Conservation (phyloP, 345 rosid genomes). For the Pugionium dolabratum region DNA sequence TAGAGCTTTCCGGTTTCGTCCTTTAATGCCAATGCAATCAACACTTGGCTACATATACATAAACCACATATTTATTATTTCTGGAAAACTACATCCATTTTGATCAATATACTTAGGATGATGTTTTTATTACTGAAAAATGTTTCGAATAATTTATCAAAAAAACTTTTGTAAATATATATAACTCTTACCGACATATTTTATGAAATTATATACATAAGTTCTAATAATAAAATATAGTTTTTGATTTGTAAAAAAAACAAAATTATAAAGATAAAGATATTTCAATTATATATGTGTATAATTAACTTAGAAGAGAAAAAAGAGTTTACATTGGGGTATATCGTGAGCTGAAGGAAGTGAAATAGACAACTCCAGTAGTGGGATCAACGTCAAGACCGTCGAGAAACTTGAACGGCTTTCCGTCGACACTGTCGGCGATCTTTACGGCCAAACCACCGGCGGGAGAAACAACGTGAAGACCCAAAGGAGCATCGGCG, state of each 20-base stretch:
- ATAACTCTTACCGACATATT: no score
- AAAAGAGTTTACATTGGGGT: slow-evolving; percentile 24
- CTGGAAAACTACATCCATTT: no score
- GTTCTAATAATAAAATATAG: no score
- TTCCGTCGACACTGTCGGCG: slow-evolving; percentile 39
- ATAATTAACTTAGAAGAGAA: neutral
- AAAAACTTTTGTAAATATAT: no score
- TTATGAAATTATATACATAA: no score
- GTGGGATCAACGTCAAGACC: slow-evolving; percentile 47
- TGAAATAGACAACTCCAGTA: slow-evolving; percentile 45
- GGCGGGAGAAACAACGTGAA: slow-evolving; percentile 39
- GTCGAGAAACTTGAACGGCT: slow-evolving; percentile 42
- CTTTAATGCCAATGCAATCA: slow-evolving; percentile 34
- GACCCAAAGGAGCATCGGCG: slow-evolving; percentile 52
- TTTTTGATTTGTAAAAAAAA: neutral
- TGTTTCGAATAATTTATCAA: no score
- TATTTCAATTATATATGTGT: no score
- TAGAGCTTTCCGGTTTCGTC: slow-evolving; percentile 38
- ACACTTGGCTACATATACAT: slow-evolving; percentile 30
- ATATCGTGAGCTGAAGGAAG: slow-evolving; percentile 45
- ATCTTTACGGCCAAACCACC: slow-evolving; percentile 49
- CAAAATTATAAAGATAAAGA: no score
- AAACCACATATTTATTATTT: neutral
- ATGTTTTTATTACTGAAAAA: no score
- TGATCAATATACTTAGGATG: no score